These are phyloP conservation scores for Carex kokanica DNA, from an alignment of 176 grass and related monocot species.

Conservation along the genomic window DNA sequence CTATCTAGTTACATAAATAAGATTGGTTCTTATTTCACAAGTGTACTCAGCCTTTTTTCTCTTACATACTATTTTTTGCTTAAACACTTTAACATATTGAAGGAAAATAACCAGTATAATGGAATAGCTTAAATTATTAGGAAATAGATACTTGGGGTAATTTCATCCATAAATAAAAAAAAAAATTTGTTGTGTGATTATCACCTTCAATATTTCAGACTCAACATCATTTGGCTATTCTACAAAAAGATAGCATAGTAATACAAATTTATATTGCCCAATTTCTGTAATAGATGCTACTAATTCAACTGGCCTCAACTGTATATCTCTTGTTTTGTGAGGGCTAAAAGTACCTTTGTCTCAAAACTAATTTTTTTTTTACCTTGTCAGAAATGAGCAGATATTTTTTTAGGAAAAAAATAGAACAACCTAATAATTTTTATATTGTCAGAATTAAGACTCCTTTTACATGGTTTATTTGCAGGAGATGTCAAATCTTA, in stretches of 20 bases:
- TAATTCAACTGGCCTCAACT: constrained; percentile 1
- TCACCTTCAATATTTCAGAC: background rate
- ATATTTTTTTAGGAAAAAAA: background rate
- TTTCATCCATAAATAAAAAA: background rate
- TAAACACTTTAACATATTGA: background rate
- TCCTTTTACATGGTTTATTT: too few relatives aligned
- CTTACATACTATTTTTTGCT: background rate
- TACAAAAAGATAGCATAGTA: background rate
- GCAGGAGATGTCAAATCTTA: too few relatives aligned
- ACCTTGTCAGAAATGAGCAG: background rate
- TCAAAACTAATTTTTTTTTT: constrained; percentile 47
- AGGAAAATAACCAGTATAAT: background rate
- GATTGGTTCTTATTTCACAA: too few relatives aligned
- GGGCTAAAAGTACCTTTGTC: constrained; percentile 62
- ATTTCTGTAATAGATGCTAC: constrained; percentile 14
- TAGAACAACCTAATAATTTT: constrained; percentile 39
- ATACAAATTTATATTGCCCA: background rate
- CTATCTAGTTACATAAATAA: too few relatives aligned
- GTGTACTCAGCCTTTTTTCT: background rate
- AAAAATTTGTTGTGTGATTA: background rate
- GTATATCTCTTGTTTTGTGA: background rate
- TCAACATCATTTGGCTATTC: background rate
- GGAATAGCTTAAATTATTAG: background rate
- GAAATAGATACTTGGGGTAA: background rate
- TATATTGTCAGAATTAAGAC: too few relatives aligned